phyloP scores from a whole-genome alignment of 768 basidiomycete species.

The Tylopilus cervinicoccineus region DNA sequence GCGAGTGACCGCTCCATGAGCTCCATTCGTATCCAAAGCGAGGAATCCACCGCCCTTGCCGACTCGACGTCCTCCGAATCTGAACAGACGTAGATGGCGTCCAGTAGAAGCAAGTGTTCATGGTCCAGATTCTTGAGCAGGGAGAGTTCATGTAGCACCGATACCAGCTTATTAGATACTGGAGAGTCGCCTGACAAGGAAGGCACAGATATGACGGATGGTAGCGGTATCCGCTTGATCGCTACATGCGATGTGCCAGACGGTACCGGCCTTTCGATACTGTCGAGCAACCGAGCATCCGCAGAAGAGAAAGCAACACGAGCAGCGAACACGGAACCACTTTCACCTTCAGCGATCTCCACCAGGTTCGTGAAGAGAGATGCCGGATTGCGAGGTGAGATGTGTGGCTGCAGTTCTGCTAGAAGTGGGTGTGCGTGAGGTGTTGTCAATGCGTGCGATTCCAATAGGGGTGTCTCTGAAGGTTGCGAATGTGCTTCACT shows the following conservation, averaged over 20 bases:
- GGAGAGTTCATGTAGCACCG: constrained; percentile 56
- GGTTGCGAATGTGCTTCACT: background rate
- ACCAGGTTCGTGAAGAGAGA: constrained; percentile 62
- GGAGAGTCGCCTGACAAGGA: constrained; percentile 18
- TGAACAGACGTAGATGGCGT: constrained; percentile 66
- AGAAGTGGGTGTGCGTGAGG: constrained; percentile 23
- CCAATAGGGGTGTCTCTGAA: background rate
- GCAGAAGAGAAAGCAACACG: constrained; percentile 23
- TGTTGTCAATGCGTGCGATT: background rate
- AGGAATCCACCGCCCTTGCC: constrained; percentile 39
- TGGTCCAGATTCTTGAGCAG: constrained; percentile 57
- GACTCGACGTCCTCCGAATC: constrained; percentile 1
- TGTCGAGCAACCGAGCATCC: background rate
- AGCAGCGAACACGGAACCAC: constrained; percentile 62
- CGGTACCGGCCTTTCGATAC: constrained; percentile 22
- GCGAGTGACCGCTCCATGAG: constrained; percentile 87
- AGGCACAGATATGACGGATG: constrained; percentile 32
- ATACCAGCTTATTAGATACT: constrained; percentile 59
- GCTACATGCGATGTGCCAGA: constrained; percentile 51
- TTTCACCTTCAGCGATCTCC: constrained; percentile 84
- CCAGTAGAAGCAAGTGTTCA: constrained; percentile 61
- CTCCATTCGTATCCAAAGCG: constrained; percentile 86
- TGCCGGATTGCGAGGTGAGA: constrained; percentile 62
- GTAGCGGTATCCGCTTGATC: constrained; percentile 68
- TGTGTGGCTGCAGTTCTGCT: constrained; percentile 53